Conservation (phyloP, 2,329 filamentous ascomycete genomes). For the Ramichloridium luteum region DNA sequence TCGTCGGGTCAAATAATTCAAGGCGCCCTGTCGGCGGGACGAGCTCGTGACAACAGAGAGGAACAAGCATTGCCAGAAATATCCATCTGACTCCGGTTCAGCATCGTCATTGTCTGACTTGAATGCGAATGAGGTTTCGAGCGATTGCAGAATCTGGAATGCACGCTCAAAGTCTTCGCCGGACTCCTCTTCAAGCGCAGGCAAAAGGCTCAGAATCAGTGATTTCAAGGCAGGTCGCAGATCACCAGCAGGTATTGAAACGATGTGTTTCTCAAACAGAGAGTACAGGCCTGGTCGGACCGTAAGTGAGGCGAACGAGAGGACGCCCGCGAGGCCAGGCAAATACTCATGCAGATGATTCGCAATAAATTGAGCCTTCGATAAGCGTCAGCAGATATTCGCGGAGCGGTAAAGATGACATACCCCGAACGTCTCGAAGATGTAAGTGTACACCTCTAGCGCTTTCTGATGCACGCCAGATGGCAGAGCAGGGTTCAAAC, state of each 20-base stretch:
- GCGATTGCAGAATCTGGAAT: slow-evolving; percentile 61
- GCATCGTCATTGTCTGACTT: slow-evolving; percentile 46
- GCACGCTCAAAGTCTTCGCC: slow-evolving; percentile 94
- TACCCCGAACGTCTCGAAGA: slow-evolving; percentile 76
- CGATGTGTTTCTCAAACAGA: slow-evolving; percentile 68
- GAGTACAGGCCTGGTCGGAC: slow-evolving; percentile 78
- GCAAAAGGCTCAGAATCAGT: slow-evolving; percentile 75
- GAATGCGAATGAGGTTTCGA: slow-evolving; percentile 54
- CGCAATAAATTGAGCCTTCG: slow-evolving; percentile 43
- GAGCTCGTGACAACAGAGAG: slow-evolving; percentile 83
- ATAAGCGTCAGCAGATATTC: neutral
- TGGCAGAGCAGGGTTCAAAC: slow-evolving; percentile 80
- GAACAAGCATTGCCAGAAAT: slow-evolving; percentile 98
- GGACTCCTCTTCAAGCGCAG: slow-evolving; percentile 87
- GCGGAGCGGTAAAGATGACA: slow-evolving; percentile 14
- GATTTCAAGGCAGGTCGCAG: slow-evolving; percentile 83
- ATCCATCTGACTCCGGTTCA: slow-evolving; percentile 47
- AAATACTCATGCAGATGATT: slow-evolving; percentile 77
- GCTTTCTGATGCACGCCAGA: slow-evolving; percentile 97
- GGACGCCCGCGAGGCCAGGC: slow-evolving; percentile 73
- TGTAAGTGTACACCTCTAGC: slow-evolving; percentile 80
- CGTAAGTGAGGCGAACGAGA: slow-evolving; percentile 89
- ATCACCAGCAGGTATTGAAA: slow-evolving; percentile 56
- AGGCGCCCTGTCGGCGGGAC: slow-evolving; percentile 68
- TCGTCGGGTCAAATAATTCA: slow-evolving; percentile 72